Percentiles rank a stretch among this genome's conserved stretches.
Evolutionary conservation across 1,284 basidiomycete species (phyloP).

Genomic region (Puccinia horiana): DNA sequence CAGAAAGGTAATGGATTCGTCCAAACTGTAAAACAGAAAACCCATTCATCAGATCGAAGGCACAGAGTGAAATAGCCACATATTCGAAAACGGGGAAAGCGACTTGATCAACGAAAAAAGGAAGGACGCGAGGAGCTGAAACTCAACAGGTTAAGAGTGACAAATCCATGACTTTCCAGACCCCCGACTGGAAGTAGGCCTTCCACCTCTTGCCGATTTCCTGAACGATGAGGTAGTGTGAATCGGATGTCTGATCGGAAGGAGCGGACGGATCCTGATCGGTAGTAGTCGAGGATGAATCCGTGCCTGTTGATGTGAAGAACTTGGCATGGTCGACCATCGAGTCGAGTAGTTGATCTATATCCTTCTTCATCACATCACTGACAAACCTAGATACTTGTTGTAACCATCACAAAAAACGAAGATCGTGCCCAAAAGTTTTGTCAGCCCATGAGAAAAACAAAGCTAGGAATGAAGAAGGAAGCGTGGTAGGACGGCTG

Average conservation of each 20-base stretch:
- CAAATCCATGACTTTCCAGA: constrained; percentile 55
- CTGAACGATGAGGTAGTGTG: constrained; percentile 61
- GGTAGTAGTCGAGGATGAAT: not conserved
- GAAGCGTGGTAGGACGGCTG: not conserved
- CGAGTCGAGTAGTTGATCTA: constrained; percentile 59
- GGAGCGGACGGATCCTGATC: not conserved
- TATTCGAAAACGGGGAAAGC: not conserved
- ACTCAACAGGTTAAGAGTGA: constrained; percentile 40
- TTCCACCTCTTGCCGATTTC: constrained; percentile 74
- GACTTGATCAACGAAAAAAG: not conserved
- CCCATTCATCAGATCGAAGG: not conserved
- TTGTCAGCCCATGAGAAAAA: constrained; percentile 60
- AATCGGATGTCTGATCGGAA: constrained; percentile 50
- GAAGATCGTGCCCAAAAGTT: not conserved
- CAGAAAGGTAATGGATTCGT: constrained; percentile 79
- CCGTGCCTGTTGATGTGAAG: constrained; percentile 56
- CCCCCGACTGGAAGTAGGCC: constrained; percentile 60
- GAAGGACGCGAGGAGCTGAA: not conserved
- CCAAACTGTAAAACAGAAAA: constrained; percentile 67
- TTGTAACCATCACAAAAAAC: constrained; percentile 72
- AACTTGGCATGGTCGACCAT: constrained; percentile 65
- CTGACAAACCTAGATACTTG: constrained; percentile 63
- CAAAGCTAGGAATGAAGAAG: not conserved
- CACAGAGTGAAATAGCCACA: not conserved
- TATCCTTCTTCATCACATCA: constrained; percentile 57